Percentiles rank a stretch among this genome's conserved stretches.
phyloP scores from a whole-genome alignment of 1,139 yeast genomes.

The Pneumocystis murina region DNA sequence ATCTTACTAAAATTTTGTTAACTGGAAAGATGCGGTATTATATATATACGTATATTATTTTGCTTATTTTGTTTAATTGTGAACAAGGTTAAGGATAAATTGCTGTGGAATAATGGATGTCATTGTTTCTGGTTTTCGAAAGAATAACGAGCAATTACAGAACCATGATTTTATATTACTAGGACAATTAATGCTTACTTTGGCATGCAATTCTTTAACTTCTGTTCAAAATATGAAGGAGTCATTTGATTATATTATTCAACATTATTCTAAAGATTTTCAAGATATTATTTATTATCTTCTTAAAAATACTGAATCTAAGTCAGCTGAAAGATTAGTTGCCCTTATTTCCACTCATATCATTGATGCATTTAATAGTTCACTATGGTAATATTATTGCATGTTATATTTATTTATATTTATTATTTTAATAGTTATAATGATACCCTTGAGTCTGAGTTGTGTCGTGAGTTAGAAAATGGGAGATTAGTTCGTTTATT shows the following conservation, averaged over 20 bases:
- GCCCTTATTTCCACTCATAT: conserved; percentile 28
- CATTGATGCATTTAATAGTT: conserved; percentile 35
- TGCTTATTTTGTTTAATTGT: not conserved
- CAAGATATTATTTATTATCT: conserved; percentile 13
- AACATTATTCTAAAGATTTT: conserved; percentile 14
- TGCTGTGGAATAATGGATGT: conserved; percentile 64
- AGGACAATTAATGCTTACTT: conserved; percentile 38
- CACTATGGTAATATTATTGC: conserved; percentile 28
- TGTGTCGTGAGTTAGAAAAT: conserved; percentile 69
- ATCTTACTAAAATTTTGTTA: conserved; percentile 54
- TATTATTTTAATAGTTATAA: conserved; percentile 20
- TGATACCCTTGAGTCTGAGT: conserved; percentile 53
- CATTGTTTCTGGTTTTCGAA: conserved; percentile 24
- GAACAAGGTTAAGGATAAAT: conserved; percentile 38
- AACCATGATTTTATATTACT: conserved; percentile 39
- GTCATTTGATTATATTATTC: conserved; percentile 18
- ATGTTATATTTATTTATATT: not conserved
- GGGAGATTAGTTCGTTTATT: conserved; percentile 71
- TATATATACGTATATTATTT: not conserved
- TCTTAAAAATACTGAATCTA: conserved; percentile 14
- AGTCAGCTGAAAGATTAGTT: conserved; percentile 21
- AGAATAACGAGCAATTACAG: conserved; percentile 28
- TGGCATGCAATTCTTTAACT: conserved; percentile 15
- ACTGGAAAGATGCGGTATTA: conserved; percentile 45
- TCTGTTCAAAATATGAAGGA: conserved; percentile 21